phyloP scores from a whole-genome alignment of 2,329 filamentous ascomycete species.

The Talaromyces sp. region DNA sequence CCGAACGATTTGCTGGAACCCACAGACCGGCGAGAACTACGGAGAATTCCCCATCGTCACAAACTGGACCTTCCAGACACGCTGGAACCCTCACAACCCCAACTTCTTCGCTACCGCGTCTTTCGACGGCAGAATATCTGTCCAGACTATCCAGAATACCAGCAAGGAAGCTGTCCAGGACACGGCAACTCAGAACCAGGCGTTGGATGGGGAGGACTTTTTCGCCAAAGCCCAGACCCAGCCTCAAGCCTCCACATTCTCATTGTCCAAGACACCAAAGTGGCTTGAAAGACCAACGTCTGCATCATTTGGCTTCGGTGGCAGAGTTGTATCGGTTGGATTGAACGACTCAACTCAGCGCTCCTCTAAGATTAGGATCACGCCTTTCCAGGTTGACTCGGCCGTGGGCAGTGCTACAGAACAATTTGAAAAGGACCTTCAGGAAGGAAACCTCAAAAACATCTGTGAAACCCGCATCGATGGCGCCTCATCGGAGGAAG shows the following conservation, averaged over 20 bases:
- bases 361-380: slow-evolving; percentile 74
- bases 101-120: slow-evolving; percentile 90
- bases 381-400: slow-evolving; percentile 82
- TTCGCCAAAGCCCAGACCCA: slow-evolving; percentile 91
- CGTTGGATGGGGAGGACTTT: slow-evolving; percentile 88
- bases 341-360: slow-evolving; percentile 58
- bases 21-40: slow-evolving; percentile 77
- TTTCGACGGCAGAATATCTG: slow-evolving; percentile 91
- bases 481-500: slow-evolving; percentile 74
- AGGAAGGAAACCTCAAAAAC: slow-evolving; percentile 67
- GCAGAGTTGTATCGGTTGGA: slow-evolving; percentile 76
- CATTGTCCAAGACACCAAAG: slow-evolving; percentile 75
- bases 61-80: slow-evolving; percentile 98
- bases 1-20: slow-evolving; percentile 92
- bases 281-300: slow-evolving; percentile 85
- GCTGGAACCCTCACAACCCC: slow-evolving; percentile 90
- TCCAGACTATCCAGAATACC: slow-evolving; percentile 93
- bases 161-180: slow-evolving; percentile 65
- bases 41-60: slow-evolving; percentile 96
- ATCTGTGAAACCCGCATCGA: slow-evolving; percentile 78
- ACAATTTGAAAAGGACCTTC: slow-evolving; percentile 78
- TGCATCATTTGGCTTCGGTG: slow-evolving; percentile 91
- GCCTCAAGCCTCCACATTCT: slow-evolving; percentile 85
- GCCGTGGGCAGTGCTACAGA: slow-evolving; percentile 78
- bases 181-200: slow-evolving; percentile 58